Base-by-base conservation (phyloP, 208 protist genomes). In the Crithidia sp. region DNA sequence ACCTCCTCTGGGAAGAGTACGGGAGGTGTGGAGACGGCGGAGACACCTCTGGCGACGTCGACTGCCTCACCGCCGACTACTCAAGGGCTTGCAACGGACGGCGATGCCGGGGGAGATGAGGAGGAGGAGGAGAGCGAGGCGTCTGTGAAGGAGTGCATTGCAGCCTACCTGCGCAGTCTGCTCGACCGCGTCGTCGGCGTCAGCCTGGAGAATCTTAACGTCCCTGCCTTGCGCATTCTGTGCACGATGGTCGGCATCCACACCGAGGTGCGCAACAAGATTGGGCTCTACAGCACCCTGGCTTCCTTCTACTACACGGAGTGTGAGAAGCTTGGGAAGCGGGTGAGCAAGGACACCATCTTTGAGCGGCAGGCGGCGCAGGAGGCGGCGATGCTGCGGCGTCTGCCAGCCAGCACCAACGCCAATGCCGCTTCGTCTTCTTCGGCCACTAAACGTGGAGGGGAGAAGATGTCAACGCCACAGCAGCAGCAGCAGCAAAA, bases 311-410 rank as follows among this genome's bases (percentile, higher is more conserved):
- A 96, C 81, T 96, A 87, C 79, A 92, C 81, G 13, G 56, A 96
- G 41, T 96, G 89, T 74, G 92, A 90, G 58, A 90, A 88, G 71
- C 72, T 96, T 13, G 89, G 89, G 10, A 96, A 96, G 74, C 85
- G 92, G 17, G 91, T 96, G 49, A 89, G 85, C 73, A 57, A 80
- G n/a, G 58, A 83, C 63, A 85, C 84, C 41, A 41, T 87, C 64
- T 67, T 60, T 55, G 58, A 91, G 62, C 74, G 67, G 43, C 79
- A 92, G 41, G 71, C 83, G 7, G 64, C 80, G 44, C 85, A 90
- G 41, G 85, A 91, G 17, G 78, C 78, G 65, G 75, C 81, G 45
- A 86, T 93, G 82, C 55, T 87, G 64, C 61, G 59, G 17, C 69
- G 28, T 28, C 28, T 28, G 28, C 28, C 28, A 28, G 28, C 28